phyloP scores from a whole-genome alignment of 257 asterid genomes.

The Misopates orontium region DNA sequence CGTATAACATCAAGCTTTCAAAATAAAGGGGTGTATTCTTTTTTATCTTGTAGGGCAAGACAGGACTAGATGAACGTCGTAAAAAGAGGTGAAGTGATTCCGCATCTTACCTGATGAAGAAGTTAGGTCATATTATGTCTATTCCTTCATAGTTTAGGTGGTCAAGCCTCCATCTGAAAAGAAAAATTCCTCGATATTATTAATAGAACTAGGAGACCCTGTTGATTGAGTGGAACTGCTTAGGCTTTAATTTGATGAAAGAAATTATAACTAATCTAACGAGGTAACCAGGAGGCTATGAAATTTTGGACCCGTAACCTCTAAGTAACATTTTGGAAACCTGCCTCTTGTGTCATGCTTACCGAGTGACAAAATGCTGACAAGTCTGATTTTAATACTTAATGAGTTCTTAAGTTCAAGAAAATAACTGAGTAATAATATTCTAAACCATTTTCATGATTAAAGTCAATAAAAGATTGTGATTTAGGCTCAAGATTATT shows the following conservation, averaged over 20 bases:
- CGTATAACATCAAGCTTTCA: slow-evolving; percentile 22
- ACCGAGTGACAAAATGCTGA: too few relatives aligned
- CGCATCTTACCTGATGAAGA: slow-evolving; percentile 32
- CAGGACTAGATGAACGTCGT: slow-evolving; percentile 66
- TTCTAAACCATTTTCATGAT: too few relatives aligned
- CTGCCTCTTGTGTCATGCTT: too few relatives aligned
- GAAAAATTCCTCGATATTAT: not conserved
- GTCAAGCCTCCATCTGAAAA: slow-evolving; percentile 20
- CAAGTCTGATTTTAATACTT: too few relatives aligned
- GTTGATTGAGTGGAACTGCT: not conserved
- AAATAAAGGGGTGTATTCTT: slow-evolving; percentile 48
- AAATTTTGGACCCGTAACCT: too few relatives aligned
- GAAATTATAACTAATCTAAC: not conserved
- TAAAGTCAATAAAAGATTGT: too few relatives aligned
- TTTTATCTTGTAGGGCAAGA: slow-evolving; percentile 63
- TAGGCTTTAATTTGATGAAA: not conserved
- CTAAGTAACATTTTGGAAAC: too few relatives aligned
- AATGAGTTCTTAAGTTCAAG: too few relatives aligned
- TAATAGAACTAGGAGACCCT: slow-evolving; percentile 3
- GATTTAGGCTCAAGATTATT: too few relatives aligned
- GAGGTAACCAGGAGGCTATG: slow-evolving; percentile 10
- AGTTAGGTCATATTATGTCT: slow-evolving; percentile 14
- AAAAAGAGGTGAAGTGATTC: slow-evolving; percentile 49
- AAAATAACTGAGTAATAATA: too few relatives aligned
- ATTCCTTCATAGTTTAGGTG: slow-evolving; percentile 20